Conservation (phyloP, 148 eudicot genomes). For the Vaccinium darrowii region DNA sequence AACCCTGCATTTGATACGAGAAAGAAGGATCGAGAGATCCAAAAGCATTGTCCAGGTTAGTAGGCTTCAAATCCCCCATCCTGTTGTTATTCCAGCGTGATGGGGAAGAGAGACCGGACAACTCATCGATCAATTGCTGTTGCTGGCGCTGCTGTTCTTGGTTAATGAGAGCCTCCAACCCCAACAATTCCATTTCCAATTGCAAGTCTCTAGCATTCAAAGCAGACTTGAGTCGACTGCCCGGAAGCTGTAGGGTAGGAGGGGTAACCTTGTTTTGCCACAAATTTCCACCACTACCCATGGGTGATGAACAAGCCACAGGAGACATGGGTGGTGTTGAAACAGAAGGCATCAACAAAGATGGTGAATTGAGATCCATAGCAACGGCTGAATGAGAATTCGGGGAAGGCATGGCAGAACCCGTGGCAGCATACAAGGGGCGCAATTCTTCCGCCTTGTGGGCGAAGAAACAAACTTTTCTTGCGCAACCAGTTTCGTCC, state of each 20-base stretch:
- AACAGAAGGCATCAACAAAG: slow-evolving; percentile 32
- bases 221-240: slow-evolving; percentile 76
- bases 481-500: slow-evolving; percentile 72
- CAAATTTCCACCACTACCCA: slow-evolving; percentile 38
- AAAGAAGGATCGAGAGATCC: slow-evolving; percentile 37
- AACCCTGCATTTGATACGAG: slow-evolving; percentile 30
- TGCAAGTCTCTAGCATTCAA: slow-evolving; percentile 76
- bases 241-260: slow-evolving; percentile 67
- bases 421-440: slow-evolving; percentile 83
- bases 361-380: slow-evolving; percentile 32
- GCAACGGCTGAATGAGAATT: slow-evolving; percentile 27
- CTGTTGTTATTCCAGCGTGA: slow-evolving; percentile 28
- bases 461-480: slow-evolving; percentile 94
- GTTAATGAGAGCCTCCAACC: slow-evolving; percentile 39
- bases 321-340: slow-evolving; percentile 79
- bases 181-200: slow-evolving; percentile 55
- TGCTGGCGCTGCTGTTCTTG: slow-evolving; percentile 56
- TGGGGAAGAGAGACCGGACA: slow-evolving; percentile 37
- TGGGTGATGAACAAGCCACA: slow-evolving; percentile 53
- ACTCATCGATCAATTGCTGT: slow-evolving; percentile 48
- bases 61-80: slow-evolving; percentile 41
- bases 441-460: slow-evolving; percentile 82
- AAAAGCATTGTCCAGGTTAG: slow-evolving; percentile 49
- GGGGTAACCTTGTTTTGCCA: slow-evolving; percentile 68
- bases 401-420: slow-evolving; percentile 84